Base-by-base conservation (phyloP, 2,329 filamentous ascomycete species). In the Mycosphaerella sp. region DNA sequence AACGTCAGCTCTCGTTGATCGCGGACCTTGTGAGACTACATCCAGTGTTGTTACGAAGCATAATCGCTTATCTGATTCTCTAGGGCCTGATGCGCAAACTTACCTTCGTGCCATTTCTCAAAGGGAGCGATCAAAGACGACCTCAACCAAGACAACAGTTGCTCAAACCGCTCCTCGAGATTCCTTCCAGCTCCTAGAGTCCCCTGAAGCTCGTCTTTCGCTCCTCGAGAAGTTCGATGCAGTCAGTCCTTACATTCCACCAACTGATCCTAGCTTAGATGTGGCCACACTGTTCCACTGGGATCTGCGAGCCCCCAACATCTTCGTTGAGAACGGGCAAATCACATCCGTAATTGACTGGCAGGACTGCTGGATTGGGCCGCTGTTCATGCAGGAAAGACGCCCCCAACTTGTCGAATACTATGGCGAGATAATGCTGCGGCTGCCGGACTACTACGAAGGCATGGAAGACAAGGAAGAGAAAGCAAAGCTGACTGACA, bases 311-410 rank as follows among this genome's bases (percentile, higher is more conserved):
- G 52, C 66, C 13, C 58, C 59, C 2, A 74, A 72, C 51, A 58
- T 74, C 18, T 73, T 73, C 52, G 63, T 72, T 25, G 30, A 68
- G n/a, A 54, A 64, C 18, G 58, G 59, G 35, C 58, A 55, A 39
- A 66, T 74, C 34, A 67, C 68, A 6, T 63, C 66, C 44, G 45
- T 75, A 5, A 73, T 75, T 45, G 70, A 75, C 57, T 74, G 71
- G 70, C 68, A 73, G 57, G 63, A 65, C 14, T 58, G 50, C 9
- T 72, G 65, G 57, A 43, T 54, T 12, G 57, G 55, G 9, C 64
- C 62, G 30, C 46, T 66, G 25, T 61, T 62, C 40, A 48, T 63
- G 27, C 59, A 62, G 49, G 61, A 53, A 41, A 53, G 60, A 43
- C 55, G 58, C 52, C 63, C 66, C 18, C 60, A 60, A 27, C 56